Evolutionary conservation across 257 asterid species (phyloP), one percentile per base, ranked within the genome.

Genomic region (Fraxinus anomala): DNA sequence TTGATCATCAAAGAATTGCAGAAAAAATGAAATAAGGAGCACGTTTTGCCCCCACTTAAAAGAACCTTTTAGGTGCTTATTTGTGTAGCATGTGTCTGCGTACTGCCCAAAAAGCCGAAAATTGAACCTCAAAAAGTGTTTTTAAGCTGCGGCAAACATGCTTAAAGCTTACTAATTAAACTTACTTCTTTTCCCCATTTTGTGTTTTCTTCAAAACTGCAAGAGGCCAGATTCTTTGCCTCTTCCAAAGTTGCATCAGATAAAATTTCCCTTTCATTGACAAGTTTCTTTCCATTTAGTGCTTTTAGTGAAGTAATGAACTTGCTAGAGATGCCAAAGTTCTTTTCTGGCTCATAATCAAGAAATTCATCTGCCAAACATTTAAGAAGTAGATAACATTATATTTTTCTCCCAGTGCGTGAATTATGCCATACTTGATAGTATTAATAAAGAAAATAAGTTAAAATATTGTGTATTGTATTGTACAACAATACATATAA

Each of bases 161-260:
- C 12, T 37, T 7, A 8, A 37, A 61, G 0, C 68, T 23, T 34
- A 36, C 42, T 21, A 9, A 63, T 31, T 63, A 2, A 24, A 79
- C 91, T 76, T 88, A 87, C 98, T 16, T 90, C 87, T 83, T 86
- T 87, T 16, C 98, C 98, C 97, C 98, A 93, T 56, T 68, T 74
- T 4, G 98, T 93, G 83, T 85, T 84, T 73, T 85, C 80, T 83
- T 93, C 98, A 76, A 80, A 93, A 0, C 87, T 77, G 83, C 98
- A 91, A 36, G 97, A 85, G 74, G 94, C 89, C 0, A 93, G 91
- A 70, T 75, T 81, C 79, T 88, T 79, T 68, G 96, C 97, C 80
- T 90, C 97, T 42, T 79, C 86, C 23, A 89, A 5, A 1, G 77
- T 77, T 37, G 82, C 85, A 76, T 90, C 83, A 11, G 86, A 77